A percentile compares a stretch with the other conserved stretches of the same genome.
phyloP scores from a whole-genome alignment of 148 eudicot species.

The Fagopyrum esculentum region DNA sequence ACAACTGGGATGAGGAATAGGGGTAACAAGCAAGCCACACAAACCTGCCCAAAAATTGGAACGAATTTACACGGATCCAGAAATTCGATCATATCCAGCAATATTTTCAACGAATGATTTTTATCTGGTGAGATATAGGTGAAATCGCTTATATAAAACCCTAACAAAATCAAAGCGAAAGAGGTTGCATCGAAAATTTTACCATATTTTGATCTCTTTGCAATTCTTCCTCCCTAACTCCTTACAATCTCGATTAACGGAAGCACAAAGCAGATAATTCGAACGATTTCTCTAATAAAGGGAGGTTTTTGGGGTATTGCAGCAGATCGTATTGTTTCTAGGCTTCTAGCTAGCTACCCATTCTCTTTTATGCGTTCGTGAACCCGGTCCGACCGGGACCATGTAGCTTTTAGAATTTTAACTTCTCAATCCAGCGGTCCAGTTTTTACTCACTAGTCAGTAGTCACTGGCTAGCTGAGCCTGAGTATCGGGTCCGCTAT shows the following conservation, averaged over 20 bases:
- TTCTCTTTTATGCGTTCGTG: background rate
- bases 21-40: slow-evolving; percentile 56
- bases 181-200: background rate
- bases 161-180: background rate
- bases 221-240: background rate
- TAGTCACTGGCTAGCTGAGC: too few relatives aligned
- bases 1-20: slow-evolving; percentile 66
- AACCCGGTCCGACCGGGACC: background rate
- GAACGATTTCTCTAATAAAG: background rate
- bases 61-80: background rate
- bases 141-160: background rate
- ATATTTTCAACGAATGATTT: background rate
- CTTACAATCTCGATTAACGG: background rate
- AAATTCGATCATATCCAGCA: background rate
- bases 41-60: slow-evolving; percentile 30
- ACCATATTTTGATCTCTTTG: background rate
- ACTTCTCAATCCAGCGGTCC: background rate
- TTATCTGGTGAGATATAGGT: background rate
- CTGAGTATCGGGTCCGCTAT: background rate
- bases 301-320: background rate
- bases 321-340: background rate
- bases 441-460: background rate
- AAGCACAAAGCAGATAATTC: background rate
- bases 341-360: background rate
- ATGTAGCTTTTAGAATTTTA: too few relatives aligned